Base-by-base conservation (phyloP, 1,284 basidiomycete species). In the Neonothopanus nambi region DNA sequence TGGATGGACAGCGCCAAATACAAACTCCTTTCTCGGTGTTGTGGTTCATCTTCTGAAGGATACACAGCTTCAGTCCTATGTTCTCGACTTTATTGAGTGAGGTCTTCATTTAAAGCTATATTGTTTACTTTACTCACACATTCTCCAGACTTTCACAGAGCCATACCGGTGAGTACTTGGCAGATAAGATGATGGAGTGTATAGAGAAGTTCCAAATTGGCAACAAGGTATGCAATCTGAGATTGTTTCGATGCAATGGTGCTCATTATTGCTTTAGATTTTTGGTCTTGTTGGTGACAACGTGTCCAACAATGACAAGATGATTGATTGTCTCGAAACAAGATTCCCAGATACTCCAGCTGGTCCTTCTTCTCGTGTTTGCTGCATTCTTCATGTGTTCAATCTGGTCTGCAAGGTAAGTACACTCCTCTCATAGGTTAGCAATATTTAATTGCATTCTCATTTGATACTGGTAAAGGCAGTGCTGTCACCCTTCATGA, bases 371-470 rank as follows among this genome's bases (percentile, higher is more conserved):
- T 57, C 52, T 11, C 50, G 54, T 8, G 45, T 59, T 18, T 55
- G 51, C 26, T 61, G 56, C 55, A 51, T 61, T 50, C 52, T 48
- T 9, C 57, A 61, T 30, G 55, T 61, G 17, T 36, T 59, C 17
- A 59, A 61, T 46, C 54, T 61, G n/a, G n/a, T n/a, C n/a, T n/a
- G n/a, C n/a, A n/a, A n/a, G n/a, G n/a, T n/a, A n/a, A n/a, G n/a
- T n/a, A n/a, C n/a, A n/a, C n/a, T 18, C 43, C 53, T 1, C 50
- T 49, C 39, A 59, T 57, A 47, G 58, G 40, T 13, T 30, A 39
- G 17, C 30, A 21, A 18, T 51, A 33, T 15, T 28, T 55, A 33
- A 51, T 50, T 26, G 28, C 40, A 13, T 24, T 26, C n/a, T 30
- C 38, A 15, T 37, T 42, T 26, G 50, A 49, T 7, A 11, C 24